Base-by-base conservation (phyloP, 2,329 filamentous ascomycete genomes). In the Huntiella abstrusa region DNA sequence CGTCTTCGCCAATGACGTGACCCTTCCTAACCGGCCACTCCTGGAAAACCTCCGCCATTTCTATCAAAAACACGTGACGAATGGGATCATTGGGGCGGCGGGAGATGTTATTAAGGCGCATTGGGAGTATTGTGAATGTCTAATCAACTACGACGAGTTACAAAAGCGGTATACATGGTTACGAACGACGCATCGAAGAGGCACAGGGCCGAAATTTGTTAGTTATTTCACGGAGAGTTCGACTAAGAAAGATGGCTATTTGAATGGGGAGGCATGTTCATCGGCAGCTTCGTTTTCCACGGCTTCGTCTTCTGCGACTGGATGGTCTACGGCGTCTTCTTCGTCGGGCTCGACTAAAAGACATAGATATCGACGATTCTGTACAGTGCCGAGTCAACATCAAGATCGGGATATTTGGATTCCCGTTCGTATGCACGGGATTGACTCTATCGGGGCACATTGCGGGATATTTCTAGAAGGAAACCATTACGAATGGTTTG, bases 361-460 rank as follows among this genome's bases (percentile, higher is more conserved):
- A 16, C 17, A 8, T 10, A 12, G 13, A 11, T 13, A 32, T 28
- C 40, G 5, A 16, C 32, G 22, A 10, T 28, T 28, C 8, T 28
- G 22, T 8, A 28, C 22, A 4, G 22, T 28, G 6, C 22, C 39
- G 45, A 34, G 44, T 49, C 32, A 50, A 55, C 36, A 43, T 51
- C 33, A 32, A 22, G 33, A 40, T 47, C n/a, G 4, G 16, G 36
- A 32, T n/a, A 15, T 11, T 8, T 36, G 22, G 35, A 3, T 39
- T 11, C 34, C 6, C 39, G 72, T 94, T 2, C 78, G 77, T 55
- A 91, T 95, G 82, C 71, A 80, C 49, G 77, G 76, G 45, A 76
- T 91, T 51, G 86, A 93, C 56, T 83, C 93, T 60, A 81, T 93
- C 1, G 77, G 75, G 5, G 87, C 86, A 7, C 86, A 93, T 58